Evolutionary conservation across 2,329 filamentous ascomycete genomes (phyloP).

Genomic region (Cladophialophora psammophila): DNA sequence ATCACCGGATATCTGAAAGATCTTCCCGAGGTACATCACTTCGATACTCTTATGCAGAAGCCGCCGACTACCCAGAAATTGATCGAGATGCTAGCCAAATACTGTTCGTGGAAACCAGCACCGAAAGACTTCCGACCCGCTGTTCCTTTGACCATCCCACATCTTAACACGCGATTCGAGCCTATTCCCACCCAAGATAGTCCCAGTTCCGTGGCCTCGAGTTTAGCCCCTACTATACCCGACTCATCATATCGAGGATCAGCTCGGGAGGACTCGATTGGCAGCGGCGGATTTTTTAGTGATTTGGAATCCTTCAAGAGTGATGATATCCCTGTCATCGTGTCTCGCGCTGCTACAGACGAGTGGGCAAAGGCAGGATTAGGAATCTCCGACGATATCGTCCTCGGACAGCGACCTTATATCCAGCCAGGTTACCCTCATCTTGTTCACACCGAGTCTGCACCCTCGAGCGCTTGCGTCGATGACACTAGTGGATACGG

Average conservation of each 20-base stretch:
- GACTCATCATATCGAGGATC: slow-evolving; percentile 79
- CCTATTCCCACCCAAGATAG: slow-evolving; percentile 75
- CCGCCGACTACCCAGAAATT: slow-evolving; percentile 92
- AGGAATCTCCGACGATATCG: slow-evolving; percentile 74
- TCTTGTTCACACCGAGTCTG: slow-evolving; percentile 68
- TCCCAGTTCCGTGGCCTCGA: slow-evolving; percentile 79
- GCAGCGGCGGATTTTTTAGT: slow-evolving; percentile 80
- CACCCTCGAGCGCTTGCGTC: slow-evolving; percentile 66
- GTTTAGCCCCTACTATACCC: slow-evolving; percentile 71
- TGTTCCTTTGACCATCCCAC: slow-evolving; percentile 62
- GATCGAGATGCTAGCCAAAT: slow-evolving; percentile 81
- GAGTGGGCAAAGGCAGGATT: slow-evolving; percentile 81
- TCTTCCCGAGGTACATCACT: slow-evolving; percentile 91
- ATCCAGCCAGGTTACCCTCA: slow-evolving; percentile 58
- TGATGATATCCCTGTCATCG: slow-evolving; percentile 78
- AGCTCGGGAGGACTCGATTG: slow-evolving; percentile 86
- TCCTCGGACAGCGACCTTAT: slow-evolving; percentile 47
- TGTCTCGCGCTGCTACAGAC: slow-evolving; percentile 74
- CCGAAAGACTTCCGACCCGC: slow-evolving; percentile 62
- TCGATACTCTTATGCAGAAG: slow-evolving; percentile 94
- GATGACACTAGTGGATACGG: slow-evolving; percentile 47
- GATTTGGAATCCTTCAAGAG: slow-evolving; percentile 80
- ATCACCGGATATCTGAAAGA: slow-evolving; percentile 99
- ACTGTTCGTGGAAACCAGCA: slow-evolving; percentile 93
- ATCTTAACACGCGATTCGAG: slow-evolving; percentile 31